Evolutionary conservation across 2,329 filamentous ascomycete genomes (phyloP).

Genomic region (Amauroascus verrucosus): DNA sequence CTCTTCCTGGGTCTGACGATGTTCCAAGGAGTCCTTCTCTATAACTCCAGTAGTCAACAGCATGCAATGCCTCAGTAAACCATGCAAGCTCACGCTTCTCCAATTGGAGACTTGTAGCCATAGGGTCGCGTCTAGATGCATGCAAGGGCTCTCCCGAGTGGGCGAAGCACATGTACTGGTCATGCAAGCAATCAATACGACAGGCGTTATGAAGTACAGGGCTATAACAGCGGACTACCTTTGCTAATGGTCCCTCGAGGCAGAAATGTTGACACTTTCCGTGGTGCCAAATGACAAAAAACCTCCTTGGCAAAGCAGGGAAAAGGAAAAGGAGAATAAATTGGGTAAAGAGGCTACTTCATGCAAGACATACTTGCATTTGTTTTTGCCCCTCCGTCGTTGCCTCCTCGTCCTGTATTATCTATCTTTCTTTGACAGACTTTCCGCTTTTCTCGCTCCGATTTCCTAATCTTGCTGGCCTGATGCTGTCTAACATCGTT

Average conservation of each 20-base stretch:
- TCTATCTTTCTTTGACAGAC: background rate
- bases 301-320: too few species aligned
- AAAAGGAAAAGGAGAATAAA: too few species aligned
- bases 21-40: background rate
- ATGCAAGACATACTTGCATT: background rate
- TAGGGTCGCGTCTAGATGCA: background rate
- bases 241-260: too few species aligned
- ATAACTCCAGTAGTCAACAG: too few species aligned
- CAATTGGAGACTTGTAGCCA: too few species aligned
- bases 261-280: too few species aligned
- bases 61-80: too few species aligned
- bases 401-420: background rate
- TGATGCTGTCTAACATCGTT: background rate
- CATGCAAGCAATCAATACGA: too few species aligned
- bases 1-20: background rate
- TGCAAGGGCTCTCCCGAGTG: background rate
- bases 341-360: background rate
- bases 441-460: conserved; percentile 6
- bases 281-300: too few species aligned
- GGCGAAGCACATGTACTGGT: background rate
- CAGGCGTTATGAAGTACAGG: too few species aligned
- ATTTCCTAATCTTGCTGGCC: background rate
- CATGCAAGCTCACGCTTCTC: too few species aligned
- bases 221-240: too few species aligned
- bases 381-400: background rate